Evolutionary conservation across 306 rosid genomes (phyloP), one percentile per base, ranked within the genome.

Genomic region (Fragaria nilgerrensis): DNA sequence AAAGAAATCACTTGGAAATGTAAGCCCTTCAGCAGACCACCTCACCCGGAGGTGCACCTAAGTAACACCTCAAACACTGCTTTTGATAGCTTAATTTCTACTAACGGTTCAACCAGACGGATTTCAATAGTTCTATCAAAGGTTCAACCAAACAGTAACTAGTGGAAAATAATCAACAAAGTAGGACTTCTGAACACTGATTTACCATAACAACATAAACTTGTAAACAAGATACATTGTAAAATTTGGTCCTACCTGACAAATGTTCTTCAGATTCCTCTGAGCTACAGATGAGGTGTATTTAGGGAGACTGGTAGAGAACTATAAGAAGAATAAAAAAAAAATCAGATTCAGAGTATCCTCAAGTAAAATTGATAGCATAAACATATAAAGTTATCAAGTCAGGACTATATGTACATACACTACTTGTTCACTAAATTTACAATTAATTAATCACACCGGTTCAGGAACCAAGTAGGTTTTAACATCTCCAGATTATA

Each of bases 211-310:
- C 29, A 14, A 39, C 61, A 12, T 73, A 17, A 47, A n/a, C 13
- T 0, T 47, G 6, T 10, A n/a, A 48, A 48, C 29, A 59, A 71
- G 67, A 80, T 44, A 62, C 47, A 66, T 49, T 15, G 65, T 59
- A 27, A 75, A 65, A 61, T 72, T 43, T 45, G 52, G 49, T 32
- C 32, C 47, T 87, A 93, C 98, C 97, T 82, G 92, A 87, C 90
- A 90, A 55, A 83, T 78, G 81, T 70, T 84, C 80, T 93, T 93
- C 22, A 93, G 81, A 80, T 88, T 88, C 79, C 98, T 93, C 83
- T 93, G 98, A 41, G 91, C 94, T 10, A 78, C 84, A 34, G 94
- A 83, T 72, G 98, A 88, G 74, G 94, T 79, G 86, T 91, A 93
- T 87, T 93, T 93, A 0, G 96, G 97, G 70, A 93, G 92, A 88